phyloP scores from a whole-genome alignment of 495 filamentous ascomycete species.

The Xylaria longipes region DNA sequence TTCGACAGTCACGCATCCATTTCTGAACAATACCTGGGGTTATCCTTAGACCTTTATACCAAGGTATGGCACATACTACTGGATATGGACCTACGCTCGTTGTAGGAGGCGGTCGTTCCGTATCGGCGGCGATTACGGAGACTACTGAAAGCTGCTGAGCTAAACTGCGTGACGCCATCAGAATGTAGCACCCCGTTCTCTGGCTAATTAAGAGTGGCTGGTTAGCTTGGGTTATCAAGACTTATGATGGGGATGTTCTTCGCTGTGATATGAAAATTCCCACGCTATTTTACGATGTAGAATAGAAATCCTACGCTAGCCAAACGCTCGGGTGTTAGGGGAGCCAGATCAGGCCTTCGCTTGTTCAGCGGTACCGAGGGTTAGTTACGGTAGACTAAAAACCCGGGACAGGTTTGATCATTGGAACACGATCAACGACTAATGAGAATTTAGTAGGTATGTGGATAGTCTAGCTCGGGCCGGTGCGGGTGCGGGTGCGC shows the following conservation, averaged over 20 bases:
- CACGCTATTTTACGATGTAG: neutral
- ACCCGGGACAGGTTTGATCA: neutral
- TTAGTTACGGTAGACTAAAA: neutral
- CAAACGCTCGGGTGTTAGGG: neutral
- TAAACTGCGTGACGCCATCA: neutral
- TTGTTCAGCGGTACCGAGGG: neutral
- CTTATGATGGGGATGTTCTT: neutral
- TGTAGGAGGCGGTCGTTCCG: neutral
- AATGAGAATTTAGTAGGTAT: constrained; percentile 3
- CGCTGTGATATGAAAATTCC: neutral
- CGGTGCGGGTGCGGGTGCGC: neutral
- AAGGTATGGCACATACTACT: neutral
- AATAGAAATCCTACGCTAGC: constrained; percentile 6
- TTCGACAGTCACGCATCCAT: neutral
- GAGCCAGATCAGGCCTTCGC: neutral
- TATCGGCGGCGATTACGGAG: neutral
- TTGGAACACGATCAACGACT: constrained; percentile 8
- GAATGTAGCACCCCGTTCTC: neutral
- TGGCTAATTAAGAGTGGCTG: neutral
- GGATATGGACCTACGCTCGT: neutral
- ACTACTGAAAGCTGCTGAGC: neutral
- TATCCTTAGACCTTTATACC: neutral
- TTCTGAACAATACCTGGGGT: neutral
- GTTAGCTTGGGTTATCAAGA: neutral
- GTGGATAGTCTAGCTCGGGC: constrained; percentile 2